Base-by-base conservation (phyloP, 2,329 filamentous ascomycete genomes). In the Aplosporella prunicola region DNA sequence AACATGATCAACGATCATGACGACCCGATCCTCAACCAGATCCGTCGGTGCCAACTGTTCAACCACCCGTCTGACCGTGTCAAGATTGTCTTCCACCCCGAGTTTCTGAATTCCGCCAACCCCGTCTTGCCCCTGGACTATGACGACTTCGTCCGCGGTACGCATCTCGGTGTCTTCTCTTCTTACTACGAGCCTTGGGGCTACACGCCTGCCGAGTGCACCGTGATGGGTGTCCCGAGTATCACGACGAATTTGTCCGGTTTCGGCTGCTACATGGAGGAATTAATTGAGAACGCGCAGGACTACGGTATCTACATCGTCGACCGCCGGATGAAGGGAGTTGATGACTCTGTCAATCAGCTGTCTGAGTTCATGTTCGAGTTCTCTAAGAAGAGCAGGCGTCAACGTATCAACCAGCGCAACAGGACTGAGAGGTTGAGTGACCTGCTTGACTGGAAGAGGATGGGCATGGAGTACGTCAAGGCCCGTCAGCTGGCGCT, bases 151-250 rank as follows among this genome's bases (percentile, higher is more conserved):
- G 91, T 98, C 29, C 85, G 91, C 39, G 91, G 91, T 47, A 96
- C 89, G 26, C 89, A 98, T 62, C 67, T 98, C 55, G 91, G 91
- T 52, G 78, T 98, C 40, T 98, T 98, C 65, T 74, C 89, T 16
- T 96, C 91, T 3, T 96, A 96, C 74, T 98, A 98, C 61, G 91
- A 98, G 66, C 91, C 91, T 7, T 98, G 91, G 91, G 91, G 91
- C 30, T 98, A 98, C 64, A 98, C 91, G 2, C 91, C 89, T 0
- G 89, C 91, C 35, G 91, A 96, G 62, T 98, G 91, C 63, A 96
- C 91, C 0, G 91, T 96, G 45, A 96, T 96, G 91, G 91, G 91
- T 51, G 88, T 98, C 26, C 91, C 91, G 28, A 94, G 86, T 62
- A 95, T 98, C 63, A 96, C 91, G 9, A 96, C 89, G 18, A 98